Percentiles rank a stretch among this genome's conserved stretches.
phyloP scores from a whole-genome alignment of 352 stramenopile genomes.

The Globisporangium cystogenes region DNA sequence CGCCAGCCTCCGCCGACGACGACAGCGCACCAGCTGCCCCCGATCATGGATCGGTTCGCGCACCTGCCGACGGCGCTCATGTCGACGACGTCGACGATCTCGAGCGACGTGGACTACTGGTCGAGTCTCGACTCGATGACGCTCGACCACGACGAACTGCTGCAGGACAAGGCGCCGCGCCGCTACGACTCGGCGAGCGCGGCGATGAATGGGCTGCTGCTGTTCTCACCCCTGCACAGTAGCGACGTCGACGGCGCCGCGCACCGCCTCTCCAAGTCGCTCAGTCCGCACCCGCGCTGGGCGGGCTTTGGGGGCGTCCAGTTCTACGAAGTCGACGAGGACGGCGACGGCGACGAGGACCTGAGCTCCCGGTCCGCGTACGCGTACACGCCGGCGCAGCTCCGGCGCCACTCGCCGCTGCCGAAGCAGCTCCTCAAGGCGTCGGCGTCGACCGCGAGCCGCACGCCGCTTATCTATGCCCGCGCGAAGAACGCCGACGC shows the following conservation, averaged over 20 bases:
- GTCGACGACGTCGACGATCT: constrained; percentile 20
- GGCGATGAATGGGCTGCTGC: constrained; percentile 7
- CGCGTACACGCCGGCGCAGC: constrained; percentile 9
- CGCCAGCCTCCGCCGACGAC: not conserved
- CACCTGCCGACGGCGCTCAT: constrained; percentile 13
- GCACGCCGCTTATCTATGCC: constrained; percentile 9
- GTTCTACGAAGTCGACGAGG: constrained; percentile 8
- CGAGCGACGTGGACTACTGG: constrained; percentile 47
- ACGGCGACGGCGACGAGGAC: constrained; percentile 6
- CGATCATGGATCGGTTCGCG: constrained; percentile 10
- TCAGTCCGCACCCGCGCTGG: constrained; percentile 10
- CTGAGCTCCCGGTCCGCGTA: constrained; percentile 7
- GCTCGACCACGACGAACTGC: constrained; percentile 16
- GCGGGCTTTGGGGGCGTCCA: constrained; percentile 1
- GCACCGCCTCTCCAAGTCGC: constrained; percentile 1
- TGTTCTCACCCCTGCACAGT: constrained; percentile 17
- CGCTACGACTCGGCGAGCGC: constrained; percentile 8
- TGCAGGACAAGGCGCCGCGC: constrained; percentile 5
- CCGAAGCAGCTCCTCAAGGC: too few species aligned
- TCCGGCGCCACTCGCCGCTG: not conserved
- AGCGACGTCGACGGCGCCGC: not conserved
- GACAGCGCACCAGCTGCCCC: constrained; percentile 6
- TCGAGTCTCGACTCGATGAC: constrained; percentile 16
- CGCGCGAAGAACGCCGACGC: constrained; percentile 6
- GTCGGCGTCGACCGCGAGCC: not conserved